A percentile compares a stretch with the other conserved stretches of the same genome.
Conservation (phyloP, 495 filamentous ascomycete species). For the Annulohypoxylon nitens region DNA sequence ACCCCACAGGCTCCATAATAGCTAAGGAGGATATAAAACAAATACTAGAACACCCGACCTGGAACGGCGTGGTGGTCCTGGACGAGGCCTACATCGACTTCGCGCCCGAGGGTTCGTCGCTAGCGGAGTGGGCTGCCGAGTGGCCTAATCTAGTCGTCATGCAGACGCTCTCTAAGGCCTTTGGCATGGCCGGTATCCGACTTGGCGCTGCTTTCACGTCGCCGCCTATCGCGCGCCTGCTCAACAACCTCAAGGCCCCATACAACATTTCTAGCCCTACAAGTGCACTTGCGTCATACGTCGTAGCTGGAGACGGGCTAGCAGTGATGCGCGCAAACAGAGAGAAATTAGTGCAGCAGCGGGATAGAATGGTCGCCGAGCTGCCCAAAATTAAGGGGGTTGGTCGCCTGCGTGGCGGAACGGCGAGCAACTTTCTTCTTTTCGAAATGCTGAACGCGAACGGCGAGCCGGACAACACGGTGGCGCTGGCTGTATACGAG, state of each 20-base stretch:
- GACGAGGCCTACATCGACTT: slow-evolving; percentile 99
- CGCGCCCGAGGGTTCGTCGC: slow-evolving; percentile 78
- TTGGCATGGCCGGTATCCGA: slow-evolving; percentile 93
- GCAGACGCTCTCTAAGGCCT: slow-evolving; percentile 97
- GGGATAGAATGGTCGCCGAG: slow-evolving; percentile 78
- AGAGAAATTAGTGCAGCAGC: slow-evolving; percentile 76
- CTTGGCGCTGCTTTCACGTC: slow-evolving; percentile 75
- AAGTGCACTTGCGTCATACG: slow-evolving; percentile 80
- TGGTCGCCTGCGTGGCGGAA: slow-evolving; percentile 84
- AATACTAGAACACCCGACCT: slow-evolving; percentile 87
- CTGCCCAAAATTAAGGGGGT: slow-evolving; percentile 82
- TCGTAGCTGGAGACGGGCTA: slow-evolving; percentile 74
- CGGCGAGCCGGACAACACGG: slow-evolving; percentile 80
- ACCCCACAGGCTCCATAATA: slow-evolving; percentile 86
- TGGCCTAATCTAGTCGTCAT: slow-evolving; percentile 98
- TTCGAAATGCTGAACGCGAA: slow-evolving; percentile 83
- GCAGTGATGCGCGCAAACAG: slow-evolving; percentile 77
- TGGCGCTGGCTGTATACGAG: slow-evolving; percentile 84
- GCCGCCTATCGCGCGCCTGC: slow-evolving; percentile 70
- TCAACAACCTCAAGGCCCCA: slow-evolving; percentile 94
- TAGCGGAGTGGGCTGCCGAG: slow-evolving; percentile 93
- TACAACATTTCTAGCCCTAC: slow-evolving; percentile 94
- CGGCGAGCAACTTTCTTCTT: slow-evolving; percentile 87
- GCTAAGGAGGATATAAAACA: slow-evolving; percentile 78
- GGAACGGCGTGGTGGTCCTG: slow-evolving; percentile 94